Conservation (phyloP, 73 alveolate genomes). For the Paraurostyla sp. region DNA sequence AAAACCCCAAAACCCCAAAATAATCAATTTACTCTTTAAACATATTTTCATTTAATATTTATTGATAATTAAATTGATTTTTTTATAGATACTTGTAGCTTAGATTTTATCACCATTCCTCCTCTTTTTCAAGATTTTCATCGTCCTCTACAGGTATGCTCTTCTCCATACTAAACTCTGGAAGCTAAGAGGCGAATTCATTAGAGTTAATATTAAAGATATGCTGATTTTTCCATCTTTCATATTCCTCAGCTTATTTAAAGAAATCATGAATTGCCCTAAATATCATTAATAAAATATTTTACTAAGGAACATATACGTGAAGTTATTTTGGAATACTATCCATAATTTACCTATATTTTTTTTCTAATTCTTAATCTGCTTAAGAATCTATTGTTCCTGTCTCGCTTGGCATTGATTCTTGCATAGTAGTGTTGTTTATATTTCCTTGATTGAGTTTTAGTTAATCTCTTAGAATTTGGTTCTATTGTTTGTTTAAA, state of each 20-base stretch:
- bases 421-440: not conserved
- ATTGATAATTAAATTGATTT: too few relatives aligned
- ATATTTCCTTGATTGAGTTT: not conserved
- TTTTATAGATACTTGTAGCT: too few relatives aligned
- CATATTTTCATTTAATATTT: too few relatives aligned
- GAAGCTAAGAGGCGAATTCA: not conserved
- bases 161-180: slow-evolving; percentile 54
- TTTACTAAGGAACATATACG: slow-evolving; percentile 17
- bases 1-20: too few relatives aligned
- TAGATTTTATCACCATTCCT: slow-evolving; percentile 36
- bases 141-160: slow-evolving; percentile 59
- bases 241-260: not conserved
- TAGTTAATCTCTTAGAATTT: too few relatives aligned
- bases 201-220: not conserved
- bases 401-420: not conserved
- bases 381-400: not conserved
- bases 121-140: slow-evolving; percentile 29
- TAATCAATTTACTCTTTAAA: too few relatives aligned
- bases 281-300: not conserved
- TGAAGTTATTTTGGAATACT: slow-evolving; percentile 12
- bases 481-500: not conserved
- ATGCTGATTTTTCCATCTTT: not conserved
- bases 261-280: not conserved
- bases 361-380: not conserved
- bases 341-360: not conserved